Percentiles rank a stretch among this genome's conserved stretches.
Conservation (phyloP, 768 basidiomycete species). For the Naganishia randhawae region DNA sequence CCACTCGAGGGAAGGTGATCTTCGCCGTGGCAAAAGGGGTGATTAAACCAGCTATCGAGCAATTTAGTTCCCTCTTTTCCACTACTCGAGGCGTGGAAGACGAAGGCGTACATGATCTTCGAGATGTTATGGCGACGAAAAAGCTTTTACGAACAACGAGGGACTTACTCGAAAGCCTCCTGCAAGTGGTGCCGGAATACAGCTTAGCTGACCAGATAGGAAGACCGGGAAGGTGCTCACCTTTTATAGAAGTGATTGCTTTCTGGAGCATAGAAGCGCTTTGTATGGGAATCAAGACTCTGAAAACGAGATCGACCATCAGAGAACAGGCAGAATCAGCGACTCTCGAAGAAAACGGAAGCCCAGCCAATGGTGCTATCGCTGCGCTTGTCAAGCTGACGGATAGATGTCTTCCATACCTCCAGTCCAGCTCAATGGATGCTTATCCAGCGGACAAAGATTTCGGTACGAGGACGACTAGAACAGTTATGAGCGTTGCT, state of each 20-base stretch:
- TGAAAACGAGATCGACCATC: not conserved
- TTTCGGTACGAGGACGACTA: no score
- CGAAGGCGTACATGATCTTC: not conserved
- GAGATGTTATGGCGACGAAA: not conserved
- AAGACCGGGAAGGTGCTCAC: not conserved
- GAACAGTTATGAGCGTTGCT: not conserved
- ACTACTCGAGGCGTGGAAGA: not conserved
- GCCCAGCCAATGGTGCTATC: not conserved
- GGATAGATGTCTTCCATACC: not conserved
- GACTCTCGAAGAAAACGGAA: not conserved
- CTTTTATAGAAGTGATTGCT: constrained; percentile 10
- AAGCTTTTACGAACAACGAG: not conserved
- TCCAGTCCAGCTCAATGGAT: not conserved
- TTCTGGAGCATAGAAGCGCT: constrained; percentile 7
- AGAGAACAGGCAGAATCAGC: not conserved
- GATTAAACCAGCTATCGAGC: not conserved
- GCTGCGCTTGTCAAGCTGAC: not conserved
- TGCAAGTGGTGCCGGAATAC: not conserved
- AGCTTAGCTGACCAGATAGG: not conserved
- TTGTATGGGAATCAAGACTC: not conserved
- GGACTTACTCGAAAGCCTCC: not conserved
- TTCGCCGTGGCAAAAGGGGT: constrained; percentile 1
- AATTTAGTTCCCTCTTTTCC: not conserved
- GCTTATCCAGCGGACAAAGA: not conserved
- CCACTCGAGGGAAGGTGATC: not conserved